A percentile compares a stretch with the other conserved stretches of the same genome.
Evolutionary conservation across 2,329 filamentous ascomycete species (phyloP).

Genomic region (Cryphonectria radicalis): DNA sequence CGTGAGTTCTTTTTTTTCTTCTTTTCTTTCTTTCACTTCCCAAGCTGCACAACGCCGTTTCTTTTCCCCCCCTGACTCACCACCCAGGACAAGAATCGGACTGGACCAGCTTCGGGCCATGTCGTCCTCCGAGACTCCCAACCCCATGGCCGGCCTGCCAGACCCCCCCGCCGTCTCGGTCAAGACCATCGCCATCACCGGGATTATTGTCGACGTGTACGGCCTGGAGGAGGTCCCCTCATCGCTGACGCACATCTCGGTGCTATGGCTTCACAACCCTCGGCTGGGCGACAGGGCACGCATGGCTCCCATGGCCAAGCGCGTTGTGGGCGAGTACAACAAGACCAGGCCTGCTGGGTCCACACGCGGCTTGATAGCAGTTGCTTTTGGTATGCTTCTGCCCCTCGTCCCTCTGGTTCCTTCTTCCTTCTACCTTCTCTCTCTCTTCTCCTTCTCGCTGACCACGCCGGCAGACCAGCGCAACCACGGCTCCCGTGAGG

Average conservation of each 20-base stretch:
- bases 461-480: conserved; percentile 67
- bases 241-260: conserved; percentile 62
- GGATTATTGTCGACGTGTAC: conserved; percentile 78
- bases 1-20: not conserved
- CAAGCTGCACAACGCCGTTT: not conserved
- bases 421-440: too few relatives aligned
- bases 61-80: not conserved
- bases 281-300: conserved; percentile 70
- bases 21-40: not conserved
- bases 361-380: conserved; percentile 70
- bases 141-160: conserved; percentile 38
- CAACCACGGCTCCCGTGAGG: conserved; percentile 80
- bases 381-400: conserved; percentile 61
- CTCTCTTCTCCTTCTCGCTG: not conserved
- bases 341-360: conserved; percentile 38
- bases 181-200: conserved; percentile 72
- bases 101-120: not conserved
- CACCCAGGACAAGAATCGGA: not conserved
- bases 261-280: conserved; percentile 91
- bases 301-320: conserved; percentile 77
- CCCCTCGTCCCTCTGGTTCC: too few relatives aligned
- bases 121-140: conserved; percentile 21
- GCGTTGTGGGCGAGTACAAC: conserved; percentile 72
- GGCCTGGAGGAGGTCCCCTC: conserved; percentile 74
- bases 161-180: conserved; percentile 60